Percentiles rank a stretch among this genome's conserved stretches.
Conservation (phyloP, 441 rosid genomes). For the Iberis amara region DNA sequence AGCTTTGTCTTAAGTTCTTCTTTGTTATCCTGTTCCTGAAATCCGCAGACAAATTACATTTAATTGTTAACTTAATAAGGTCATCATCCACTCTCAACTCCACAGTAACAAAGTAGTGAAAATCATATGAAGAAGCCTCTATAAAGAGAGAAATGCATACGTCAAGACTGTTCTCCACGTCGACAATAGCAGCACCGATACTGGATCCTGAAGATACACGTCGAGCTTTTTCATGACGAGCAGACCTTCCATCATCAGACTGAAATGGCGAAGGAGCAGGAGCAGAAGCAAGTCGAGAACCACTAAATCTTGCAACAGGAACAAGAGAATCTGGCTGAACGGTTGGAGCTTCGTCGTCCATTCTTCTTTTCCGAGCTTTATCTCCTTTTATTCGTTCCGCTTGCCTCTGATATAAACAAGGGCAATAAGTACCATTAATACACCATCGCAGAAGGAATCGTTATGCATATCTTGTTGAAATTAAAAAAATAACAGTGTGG, state of each 20-base stretch:
- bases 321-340: conserved; percentile 67
- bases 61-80: conserved; percentile 22
- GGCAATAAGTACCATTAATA: conserved; percentile 25
- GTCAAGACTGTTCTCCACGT: conserved; percentile 75
- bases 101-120: conserved; percentile 39
- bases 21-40: conserved; percentile 62
- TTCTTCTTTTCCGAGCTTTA: conserved; percentile 60
- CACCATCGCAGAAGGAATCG: background rate
- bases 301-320: conserved; percentile 71
- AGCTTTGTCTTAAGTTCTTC: conserved; percentile 83
- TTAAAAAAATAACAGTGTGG: background rate
- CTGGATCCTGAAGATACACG: conserved; percentile 61
- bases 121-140: conserved; percentile 47
- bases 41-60: background rate
- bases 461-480: background rate
- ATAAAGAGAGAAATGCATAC: conserved; percentile 61
- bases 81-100: conserved; percentile 41
- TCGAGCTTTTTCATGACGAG: conserved; percentile 39
- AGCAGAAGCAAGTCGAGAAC: conserved; percentile 92
- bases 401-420: conserved; percentile 57
- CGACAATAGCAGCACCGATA: conserved; percentile 93
- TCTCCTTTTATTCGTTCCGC: conserved; percentile 79
- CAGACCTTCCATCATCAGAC: conserved; percentile 34
- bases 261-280: conserved; percentile 75
- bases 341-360: conserved; percentile 78